Base-by-base conservation (phyloP, 176 grass and related monocot genomes). In the Ensete glaucum region DNA sequence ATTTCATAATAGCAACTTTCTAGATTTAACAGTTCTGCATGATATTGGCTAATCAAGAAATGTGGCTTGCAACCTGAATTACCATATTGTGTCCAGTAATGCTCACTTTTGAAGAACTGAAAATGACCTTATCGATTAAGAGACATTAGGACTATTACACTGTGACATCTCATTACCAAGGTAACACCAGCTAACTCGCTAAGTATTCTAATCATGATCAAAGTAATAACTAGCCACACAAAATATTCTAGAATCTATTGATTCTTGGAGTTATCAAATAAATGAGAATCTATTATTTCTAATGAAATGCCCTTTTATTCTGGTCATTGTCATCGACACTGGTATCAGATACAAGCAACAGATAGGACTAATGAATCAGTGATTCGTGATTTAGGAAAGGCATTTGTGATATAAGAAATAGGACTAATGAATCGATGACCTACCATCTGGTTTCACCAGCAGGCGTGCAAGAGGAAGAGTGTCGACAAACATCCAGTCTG, bases 401-500 rank as follows among this genome's bases (percentile, higher is more conserved):
- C 4, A 43, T 43, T 43, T 43, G 34, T 43, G 34, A 43, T 43
- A 43, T 5, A 70, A 70, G 9, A 70, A 70, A 50, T 50, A 43
- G 34, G 51, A 70, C 67, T 1, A 22, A 51, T 67, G 49, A 73
- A 70, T 9, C 8, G 8, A 23, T 48, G 14, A 57, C 76, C 11
- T 87, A 94, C 95, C 90, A 48, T 87, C 15, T 17, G 81, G 75
- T 62, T 80, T 80, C 60, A 83, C 77, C 58, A 90, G 75, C 76
- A 89, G 84, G 34, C 13, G 80, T 75, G 90, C 80, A 66, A 98
- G 82, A 71, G 83, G 85, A 79, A 87, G 88, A 56, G 83, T 87
- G 64, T 98, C 95, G 1, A 98, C 24, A 84, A 93, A 94, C 25
- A 85, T 85, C 88, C 86, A 94, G 73, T 98, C 82, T 73, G 81